These are phyloP conservation scores for Wallacemonas sp. DNA, from an alignment of 208 protist genomes.

Conservation along the genomic window DNA sequence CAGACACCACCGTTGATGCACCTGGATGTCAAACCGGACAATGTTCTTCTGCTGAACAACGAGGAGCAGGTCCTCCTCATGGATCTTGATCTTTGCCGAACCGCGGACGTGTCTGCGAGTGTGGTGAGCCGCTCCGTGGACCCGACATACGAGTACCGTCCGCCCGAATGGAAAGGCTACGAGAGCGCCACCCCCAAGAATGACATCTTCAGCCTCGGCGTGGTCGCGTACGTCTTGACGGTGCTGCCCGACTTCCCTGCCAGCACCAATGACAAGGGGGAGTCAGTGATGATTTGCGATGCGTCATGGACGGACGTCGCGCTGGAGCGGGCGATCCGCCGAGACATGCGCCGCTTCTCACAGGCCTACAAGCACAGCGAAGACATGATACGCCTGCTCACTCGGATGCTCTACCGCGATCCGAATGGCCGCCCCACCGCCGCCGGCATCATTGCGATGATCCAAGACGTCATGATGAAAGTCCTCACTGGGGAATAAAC, in stretches of 20 bases:
- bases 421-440: constrained; percentile 47
- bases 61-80: constrained; percentile 85
- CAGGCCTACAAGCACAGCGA: constrained; percentile 50
- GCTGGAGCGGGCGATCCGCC: constrained; percentile 44
- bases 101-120: constrained; percentile 44
- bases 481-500: neutral
- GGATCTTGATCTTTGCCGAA: constrained; percentile 80
- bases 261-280: constrained; percentile 44
- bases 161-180: constrained; percentile 49
- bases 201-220: constrained; percentile 87
- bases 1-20: constrained; percentile 80
- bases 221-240: constrained; percentile 76
- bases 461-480: constrained; percentile 52
- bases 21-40: constrained; percentile 89
- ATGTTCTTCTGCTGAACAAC: constrained; percentile 80
- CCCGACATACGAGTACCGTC: constrained; percentile 83
- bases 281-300: constrained; percentile 48
- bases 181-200: constrained; percentile 51
- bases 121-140: constrained; percentile 28
- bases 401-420: constrained; percentile 63
- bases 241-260: constrained; percentile 71
- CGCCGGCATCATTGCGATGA: constrained; percentile 28
- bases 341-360: constrained; percentile 21
- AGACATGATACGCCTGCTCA: constrained; percentile 53
- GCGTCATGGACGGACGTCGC: constrained; percentile 45